Evolutionary conservation across 495 filamentous ascomycete genomes (phyloP).

Genomic region (Trichocladium antarcticum): DNA sequence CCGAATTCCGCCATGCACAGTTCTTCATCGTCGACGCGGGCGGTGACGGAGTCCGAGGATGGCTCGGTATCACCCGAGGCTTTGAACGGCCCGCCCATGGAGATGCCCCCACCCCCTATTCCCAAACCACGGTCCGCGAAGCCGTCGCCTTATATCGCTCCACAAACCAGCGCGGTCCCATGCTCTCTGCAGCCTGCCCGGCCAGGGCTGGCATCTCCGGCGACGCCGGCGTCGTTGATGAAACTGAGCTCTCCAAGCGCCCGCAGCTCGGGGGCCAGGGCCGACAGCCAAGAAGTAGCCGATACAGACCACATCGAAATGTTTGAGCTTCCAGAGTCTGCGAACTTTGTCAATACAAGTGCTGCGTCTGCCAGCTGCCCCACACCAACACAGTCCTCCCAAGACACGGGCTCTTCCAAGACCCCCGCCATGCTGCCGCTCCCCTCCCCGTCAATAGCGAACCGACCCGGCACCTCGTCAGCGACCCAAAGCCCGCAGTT

Average conservation of each 20-base stretch:
- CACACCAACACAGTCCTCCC: constrained; percentile 25
- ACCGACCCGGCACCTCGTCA: constrained; percentile 27
- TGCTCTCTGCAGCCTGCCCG: constrained; percentile 15
- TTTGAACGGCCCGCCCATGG: constrained; percentile 29
- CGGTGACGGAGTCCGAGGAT: constrained; percentile 37
- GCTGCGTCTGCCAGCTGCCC: constrained; percentile 38
- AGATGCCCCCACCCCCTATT: constrained; percentile 49
- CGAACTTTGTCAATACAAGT: constrained; percentile 38
- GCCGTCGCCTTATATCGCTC: constrained; percentile 40
- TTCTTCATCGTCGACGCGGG: constrained; percentile 28
- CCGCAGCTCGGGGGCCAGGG: constrained; percentile 20
- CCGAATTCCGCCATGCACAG: constrained; percentile 21
- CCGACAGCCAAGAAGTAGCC: constrained; percentile 27
- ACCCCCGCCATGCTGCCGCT: constrained; percentile 33
- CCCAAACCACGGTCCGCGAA: constrained; percentile 37
- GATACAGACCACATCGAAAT: constrained; percentile 55
- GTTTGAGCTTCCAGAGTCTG: constrained; percentile 54
- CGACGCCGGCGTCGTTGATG: constrained; percentile 81
- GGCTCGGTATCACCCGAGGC: constrained; percentile 46
- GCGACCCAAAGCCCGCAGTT: constrained; percentile 47
- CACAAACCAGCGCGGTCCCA: constrained; percentile 24
- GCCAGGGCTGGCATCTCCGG: constrained; percentile 42
- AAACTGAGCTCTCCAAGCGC: constrained; percentile 41
- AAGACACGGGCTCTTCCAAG: constrained; percentile 24
- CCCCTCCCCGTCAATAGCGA: constrained; percentile 37